Evolutionary conservation across 2,329 filamentous ascomycete species (phyloP), one percentile per base, ranked within the genome.

Genomic region (Colletotrichum tropicicola): DNA sequence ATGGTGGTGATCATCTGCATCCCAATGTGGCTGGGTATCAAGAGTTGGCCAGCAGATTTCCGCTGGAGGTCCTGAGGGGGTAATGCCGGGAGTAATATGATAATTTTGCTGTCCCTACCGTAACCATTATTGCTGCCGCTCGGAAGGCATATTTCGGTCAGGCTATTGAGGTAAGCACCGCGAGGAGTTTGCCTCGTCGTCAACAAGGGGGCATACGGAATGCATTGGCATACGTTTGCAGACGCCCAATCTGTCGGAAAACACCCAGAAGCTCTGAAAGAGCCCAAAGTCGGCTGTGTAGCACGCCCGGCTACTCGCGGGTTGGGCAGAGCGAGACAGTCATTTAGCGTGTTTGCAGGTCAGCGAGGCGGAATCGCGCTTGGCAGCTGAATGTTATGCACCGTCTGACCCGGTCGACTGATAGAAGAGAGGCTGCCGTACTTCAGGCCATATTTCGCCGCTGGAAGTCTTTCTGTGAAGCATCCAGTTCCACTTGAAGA

Each of bases 1-100:
- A 91, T 68, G 83, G 83, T 1, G 89, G 89, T 0, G 89, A 92
- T 74, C 89, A 88, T 72, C 72, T 92, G 71, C 89, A 92, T 78
- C 86, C 87, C 0, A 89, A 85, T 72, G 82, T 82, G 0, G 77
- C 72, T 3, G 89, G 88, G 0, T 92, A 89, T 73, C 82, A 87
- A 72, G 80, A 81, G 1, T 77, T 92, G 70, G 89, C 88, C 1
- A 80, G 87, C 61, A 73, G 75, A 54, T 89, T 91, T 67, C 87
- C 87, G 0, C 67, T 91, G 45, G 77, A 80, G 6, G 72, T 90
- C 3, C 87, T 91, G 43, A 66, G 21, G 37, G n/a, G 23, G 25
- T 67, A 39, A 60, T 23, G 23, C n/a, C n/a, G n/a, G n/a, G n/a
- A n/a, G n/a, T n/a, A n/a, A n/a, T n/a, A n/a, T n/a, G n/a, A n/a